Conservation (phyloP, 1,284 basidiomycete species). For the Marasmius sp. region DNA sequence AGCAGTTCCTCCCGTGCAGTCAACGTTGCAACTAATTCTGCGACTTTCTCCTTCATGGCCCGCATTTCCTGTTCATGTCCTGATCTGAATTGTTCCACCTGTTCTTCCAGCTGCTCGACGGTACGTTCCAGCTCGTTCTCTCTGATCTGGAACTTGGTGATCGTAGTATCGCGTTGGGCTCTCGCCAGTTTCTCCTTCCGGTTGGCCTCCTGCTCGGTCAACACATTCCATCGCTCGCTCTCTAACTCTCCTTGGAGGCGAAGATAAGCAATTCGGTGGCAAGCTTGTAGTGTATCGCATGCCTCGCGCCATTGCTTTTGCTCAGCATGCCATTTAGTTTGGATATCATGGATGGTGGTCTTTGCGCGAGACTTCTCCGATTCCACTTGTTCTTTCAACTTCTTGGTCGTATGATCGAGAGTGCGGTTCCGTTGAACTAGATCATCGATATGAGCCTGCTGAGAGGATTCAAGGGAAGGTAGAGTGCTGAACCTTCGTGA, state of each 20-base stretch:
- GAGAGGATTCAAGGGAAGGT: slow-evolving; percentile 52
- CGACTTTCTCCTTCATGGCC: slow-evolving; percentile 15
- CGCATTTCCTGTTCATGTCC: slow-evolving; percentile 30
- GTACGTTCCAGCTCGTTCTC: slow-evolving; percentile 58
- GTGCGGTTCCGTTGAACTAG: slow-evolving; percentile 63
- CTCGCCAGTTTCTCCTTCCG: slow-evolving; percentile 54
- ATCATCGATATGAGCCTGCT: slow-evolving; percentile 66
- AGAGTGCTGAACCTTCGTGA: slow-evolving; percentile 12
- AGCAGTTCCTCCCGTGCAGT: slow-evolving; percentile 38
- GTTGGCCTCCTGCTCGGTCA: slow-evolving; percentile 51
- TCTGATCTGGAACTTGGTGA: slow-evolving; percentile 61
- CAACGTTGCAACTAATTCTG: slow-evolving; percentile 32
- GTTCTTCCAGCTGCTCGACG: slow-evolving; percentile 44
- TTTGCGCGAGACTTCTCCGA: slow-evolving; percentile 44
- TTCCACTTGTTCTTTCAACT: slow-evolving; percentile 45
- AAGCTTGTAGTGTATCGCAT: slow-evolving; percentile 59
- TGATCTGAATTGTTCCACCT: slow-evolving; percentile 23
- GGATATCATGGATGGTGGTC: slow-evolving; percentile 42
- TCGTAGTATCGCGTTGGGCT: slow-evolving; percentile 60
- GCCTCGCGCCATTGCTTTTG: slow-evolving; percentile 58
- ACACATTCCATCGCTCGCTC: slow-evolving; percentile 43
- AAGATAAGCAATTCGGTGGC: slow-evolving; percentile 63
- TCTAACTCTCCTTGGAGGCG: slow-evolving; percentile 52
- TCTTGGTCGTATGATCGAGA: slow-evolving; percentile 57
- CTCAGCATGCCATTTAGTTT: slow-evolving; percentile 50